Evolutionary conservation across 2,329 filamentous ascomycete genomes (phyloP), one percentile per base, ranked within the genome.

Genomic region (Leptographium radiaticola): DNA sequence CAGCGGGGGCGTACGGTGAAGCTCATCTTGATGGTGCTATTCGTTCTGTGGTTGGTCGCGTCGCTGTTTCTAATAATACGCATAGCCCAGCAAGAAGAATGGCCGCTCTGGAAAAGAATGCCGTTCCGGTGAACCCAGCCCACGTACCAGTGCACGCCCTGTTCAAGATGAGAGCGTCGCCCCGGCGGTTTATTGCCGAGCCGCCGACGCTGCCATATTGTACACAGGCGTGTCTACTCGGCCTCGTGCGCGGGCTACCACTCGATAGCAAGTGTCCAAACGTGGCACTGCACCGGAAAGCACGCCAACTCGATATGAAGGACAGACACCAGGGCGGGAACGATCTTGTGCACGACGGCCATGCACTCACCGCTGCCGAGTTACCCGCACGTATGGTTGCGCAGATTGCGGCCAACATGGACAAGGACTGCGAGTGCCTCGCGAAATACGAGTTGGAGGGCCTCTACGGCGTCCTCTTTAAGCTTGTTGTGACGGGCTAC

Each of bases 401-500:
- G 9, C 52, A 53, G 31, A 25, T 53, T 8, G 33, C 39, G 4
- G 40, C 40, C 34, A 52, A 49, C 33, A 43, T 52, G 43, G 44
- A 52, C 31, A 48, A 52, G 30, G 38, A 52, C 38, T 52, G 42
- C 42, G 42, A 43, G 42, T 43, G 49, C 49, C 45, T 55, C n/a
- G 16, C 20, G 2, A 2, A 6, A 2, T 18, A 25, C n/a, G 44
- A 38, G 31, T 12, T 11, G 9, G 15, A 18, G 2, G 56, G 53
- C 38, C 43, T 43, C 31, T 46, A 30, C 20, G 56, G 51, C 3
- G 52, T 46, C 5, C 51, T 59, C 8, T 59, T 58, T 45, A 58
- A 56, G 51, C 13, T 59, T 7, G 49, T 51, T 18, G 44, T 56
- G 25, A 49, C 53, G 7, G 54, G 53, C 4, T 58, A 55, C 44